A percentile compares a stretch with the other conserved stretches of the same genome.
These are phyloP conservation scores for Xylariales sp. DNA, from an alignment of 2,329 filamentous ascomycete genomes.

Conservation along the genomic window DNA sequence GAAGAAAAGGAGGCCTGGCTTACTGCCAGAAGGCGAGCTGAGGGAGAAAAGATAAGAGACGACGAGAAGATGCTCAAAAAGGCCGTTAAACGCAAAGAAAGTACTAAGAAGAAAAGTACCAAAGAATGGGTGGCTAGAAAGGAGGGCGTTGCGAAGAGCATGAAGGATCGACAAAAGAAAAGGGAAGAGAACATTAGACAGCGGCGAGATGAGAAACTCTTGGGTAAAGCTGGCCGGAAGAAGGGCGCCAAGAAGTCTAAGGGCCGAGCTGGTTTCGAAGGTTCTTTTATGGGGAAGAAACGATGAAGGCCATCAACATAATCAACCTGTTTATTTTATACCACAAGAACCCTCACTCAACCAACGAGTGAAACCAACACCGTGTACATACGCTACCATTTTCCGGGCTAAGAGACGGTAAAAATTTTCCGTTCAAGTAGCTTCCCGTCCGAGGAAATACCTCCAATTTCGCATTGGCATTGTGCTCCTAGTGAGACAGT, in stretches of 20 bases:
- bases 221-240: conserved; percentile 69
- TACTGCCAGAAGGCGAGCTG: conserved; percentile 86
- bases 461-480: not conserved
- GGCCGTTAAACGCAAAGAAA: conserved; percentile 92
- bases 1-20: conserved; percentile 96
- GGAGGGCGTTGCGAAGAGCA: conserved; percentile 78
- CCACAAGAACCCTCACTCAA: not conserved
- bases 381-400: conserved; percentile 31
- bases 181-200: conserved; percentile 81
- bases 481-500: not conserved
- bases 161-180: conserved; percentile 84
- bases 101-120: conserved; percentile 89
- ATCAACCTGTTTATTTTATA: conserved; percentile 26
- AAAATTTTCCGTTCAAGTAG: not conserved
- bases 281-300: conserved; percentile 70
- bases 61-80: conserved; percentile 91
- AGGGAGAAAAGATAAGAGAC: conserved; percentile 89
- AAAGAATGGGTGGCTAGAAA: conserved; percentile 84
- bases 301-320: conserved; percentile 25
- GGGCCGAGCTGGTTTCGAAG: conserved; percentile 72
- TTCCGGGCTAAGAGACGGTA: conserved; percentile 6
- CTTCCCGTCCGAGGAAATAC: not conserved
- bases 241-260: conserved; percentile 58
- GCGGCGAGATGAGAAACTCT: conserved; percentile 77
- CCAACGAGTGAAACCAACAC: conserved; percentile 7